phyloP scores from a whole-genome alignment of 768 basidiomycete species.

The Clitopilus hobsonii region DNA sequence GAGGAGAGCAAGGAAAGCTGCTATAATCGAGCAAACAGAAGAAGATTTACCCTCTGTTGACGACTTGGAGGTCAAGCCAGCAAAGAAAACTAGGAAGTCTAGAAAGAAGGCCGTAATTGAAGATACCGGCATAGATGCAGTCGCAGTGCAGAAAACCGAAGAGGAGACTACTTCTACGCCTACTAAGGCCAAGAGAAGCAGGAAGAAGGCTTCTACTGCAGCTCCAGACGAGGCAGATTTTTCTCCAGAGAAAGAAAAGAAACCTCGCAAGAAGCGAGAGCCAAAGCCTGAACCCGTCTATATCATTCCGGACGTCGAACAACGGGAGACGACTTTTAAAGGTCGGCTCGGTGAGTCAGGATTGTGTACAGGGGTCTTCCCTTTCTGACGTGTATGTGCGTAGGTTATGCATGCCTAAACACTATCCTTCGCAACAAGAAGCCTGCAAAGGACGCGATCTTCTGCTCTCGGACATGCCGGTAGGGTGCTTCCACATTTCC shows the following conservation, averaged over 20 bases:
- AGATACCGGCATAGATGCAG: neutral
- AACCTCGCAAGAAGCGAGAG: slow-evolving; percentile 18
- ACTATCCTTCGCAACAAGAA: slow-evolving; percentile 73
- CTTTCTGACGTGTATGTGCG: neutral
- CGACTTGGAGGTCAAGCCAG: neutral
- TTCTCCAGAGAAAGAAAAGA: slow-evolving; percentile 7
- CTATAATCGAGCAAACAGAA: neutral
- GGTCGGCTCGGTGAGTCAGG: slow-evolving; percentile 48
- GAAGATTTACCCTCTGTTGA: neutral
- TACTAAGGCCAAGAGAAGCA: neutral
- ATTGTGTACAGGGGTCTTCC: neutral
- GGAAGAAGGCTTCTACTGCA: neutral
- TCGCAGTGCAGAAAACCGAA: neutral
- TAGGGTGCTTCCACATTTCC: slow-evolving; percentile 15
- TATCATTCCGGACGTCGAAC: slow-evolving; percentile 67
- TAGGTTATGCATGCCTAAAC: slow-evolving; percentile 81
- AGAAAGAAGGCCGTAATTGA: neutral
- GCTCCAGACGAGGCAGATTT: slow-evolving; percentile 3
- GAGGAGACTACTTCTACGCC: neutral
- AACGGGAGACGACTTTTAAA: slow-evolving; percentile 62
- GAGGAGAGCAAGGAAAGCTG: neutral
- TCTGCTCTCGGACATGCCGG: slow-evolving; percentile 73
- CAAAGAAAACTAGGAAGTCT: neutral
- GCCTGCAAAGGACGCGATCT: slow-evolving; percentile 59
- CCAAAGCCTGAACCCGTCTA: slow-evolving; percentile 49